phyloP scores from a whole-genome alignment of 2,329 filamentous ascomycete species.

The Fonsecaea monophora region DNA sequence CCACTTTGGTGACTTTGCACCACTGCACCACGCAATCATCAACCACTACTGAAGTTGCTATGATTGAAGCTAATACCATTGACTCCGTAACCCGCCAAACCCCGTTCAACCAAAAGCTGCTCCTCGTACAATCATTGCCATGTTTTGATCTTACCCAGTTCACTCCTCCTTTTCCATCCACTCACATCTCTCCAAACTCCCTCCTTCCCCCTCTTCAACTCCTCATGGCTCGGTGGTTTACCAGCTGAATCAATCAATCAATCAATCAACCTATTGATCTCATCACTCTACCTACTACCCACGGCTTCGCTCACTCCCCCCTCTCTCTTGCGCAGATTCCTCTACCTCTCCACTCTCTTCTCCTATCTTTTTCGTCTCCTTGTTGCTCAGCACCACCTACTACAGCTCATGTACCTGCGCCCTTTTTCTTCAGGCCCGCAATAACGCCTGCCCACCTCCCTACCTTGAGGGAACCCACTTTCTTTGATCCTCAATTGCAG shows the following conservation, averaged over 20 bases:
- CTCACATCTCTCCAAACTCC: slow-evolving; percentile 18
- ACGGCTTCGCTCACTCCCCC: neutral
- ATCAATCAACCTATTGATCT: slow-evolving; percentile 18
- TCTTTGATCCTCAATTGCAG: neutral
- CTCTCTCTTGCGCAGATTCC: neutral
- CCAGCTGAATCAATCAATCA: slow-evolving; percentile 8
- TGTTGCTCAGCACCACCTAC: neutral
- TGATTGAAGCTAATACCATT: too few relatives aligned
- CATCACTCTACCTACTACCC: neutral
- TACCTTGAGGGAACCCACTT: neutral
- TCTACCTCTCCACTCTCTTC: neutral
- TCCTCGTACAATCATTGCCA: too few relatives aligned
- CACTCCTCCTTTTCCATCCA: neutral
- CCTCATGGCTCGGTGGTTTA: neutral
- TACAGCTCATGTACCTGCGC: neutral
- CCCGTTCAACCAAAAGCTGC: too few relatives aligned
- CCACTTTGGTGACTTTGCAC: too few relatives aligned
- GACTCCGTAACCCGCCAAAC: too few relatives aligned
- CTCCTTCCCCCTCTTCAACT: slow-evolving; percentile 9
- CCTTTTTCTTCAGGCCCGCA: neutral
- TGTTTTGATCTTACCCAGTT: slow-evolving; percentile 2
- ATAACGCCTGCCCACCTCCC: neutral
- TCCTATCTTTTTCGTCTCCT: neutral
- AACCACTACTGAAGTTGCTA: too few relatives aligned
- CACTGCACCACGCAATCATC: slow-evolving; percentile 3